A percentile compares a stretch with the other conserved stretches of the same genome.
Conservation (phyloP, 2,329 filamentous ascomycete genomes). For the Pseudogymnoascus sp. region DNA sequence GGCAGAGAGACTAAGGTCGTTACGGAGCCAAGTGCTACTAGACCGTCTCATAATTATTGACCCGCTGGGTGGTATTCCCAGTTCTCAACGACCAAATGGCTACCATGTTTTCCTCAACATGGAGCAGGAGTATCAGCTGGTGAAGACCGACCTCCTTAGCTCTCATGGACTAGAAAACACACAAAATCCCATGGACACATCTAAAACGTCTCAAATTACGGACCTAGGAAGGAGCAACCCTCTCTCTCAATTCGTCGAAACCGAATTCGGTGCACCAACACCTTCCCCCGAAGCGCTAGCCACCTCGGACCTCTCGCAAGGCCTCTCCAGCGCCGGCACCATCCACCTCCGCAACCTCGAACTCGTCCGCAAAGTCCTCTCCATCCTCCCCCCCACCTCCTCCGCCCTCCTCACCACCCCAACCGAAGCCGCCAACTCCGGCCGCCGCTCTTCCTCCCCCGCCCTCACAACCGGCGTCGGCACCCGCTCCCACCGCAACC, state of each 20-base stretch:
- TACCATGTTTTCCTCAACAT: constrained; percentile 87
- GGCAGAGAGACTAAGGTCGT: constrained; percentile 32
- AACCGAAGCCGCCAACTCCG: constrained; percentile 59
- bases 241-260: constrained; percentile 10
- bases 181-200: constrained; percentile 22
- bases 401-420: constrained; percentile 88
- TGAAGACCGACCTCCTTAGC: constrained; percentile 52
- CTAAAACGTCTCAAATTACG: neutral
- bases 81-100: constrained; percentile 50
- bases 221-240: neutral
- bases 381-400: constrained; percentile 72
- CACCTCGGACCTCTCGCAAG: constrained; percentile 14
- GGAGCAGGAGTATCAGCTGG: constrained; percentile 74
- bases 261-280: neutral
- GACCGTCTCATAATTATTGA: constrained; percentile 88
- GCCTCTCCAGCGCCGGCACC: constrained; percentile 24
- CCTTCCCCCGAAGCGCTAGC: neutral
- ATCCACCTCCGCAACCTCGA: constrained; percentile 64
- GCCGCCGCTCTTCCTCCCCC: constrained; percentile 31
- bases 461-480: constrained; percentile 34
- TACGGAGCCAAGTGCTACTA: constrained; percentile 52
- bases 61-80: constrained; percentile 75
- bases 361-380: constrained; percentile 62
- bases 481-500: constrained; percentile 60
- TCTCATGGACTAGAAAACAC: constrained; percentile 24